phyloP scores from a whole-genome alignment of 2,329 filamentous ascomycete genomes.

The Colletotrichum cereale region DNA sequence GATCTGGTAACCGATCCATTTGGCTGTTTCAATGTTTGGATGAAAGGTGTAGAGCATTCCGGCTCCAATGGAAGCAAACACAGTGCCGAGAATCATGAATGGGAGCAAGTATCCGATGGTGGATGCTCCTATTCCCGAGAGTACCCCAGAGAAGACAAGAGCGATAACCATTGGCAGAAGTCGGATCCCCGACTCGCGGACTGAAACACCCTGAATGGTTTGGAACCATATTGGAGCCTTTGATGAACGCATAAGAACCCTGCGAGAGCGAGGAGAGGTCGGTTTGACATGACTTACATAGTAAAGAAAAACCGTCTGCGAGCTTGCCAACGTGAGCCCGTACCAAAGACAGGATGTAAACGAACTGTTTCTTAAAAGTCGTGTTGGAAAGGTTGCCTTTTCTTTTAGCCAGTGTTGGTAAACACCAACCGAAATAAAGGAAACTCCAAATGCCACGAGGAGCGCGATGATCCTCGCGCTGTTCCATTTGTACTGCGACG shows the following conservation, averaged over 20 bases:
- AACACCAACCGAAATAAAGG: conserved; percentile 1
- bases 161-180: conserved; percentile 55
- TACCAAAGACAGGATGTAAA: conserved; percentile 21
- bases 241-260: background rate
- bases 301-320: conserved; percentile 25
- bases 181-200: conserved; percentile 55
- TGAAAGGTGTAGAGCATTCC: no score
- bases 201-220: conserved; percentile 55
- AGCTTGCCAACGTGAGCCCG: conserved; percentile 5
- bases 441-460: background rate
- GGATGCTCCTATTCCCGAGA: no score
- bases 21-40: no score
- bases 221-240: conserved; percentile 61
- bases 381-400: conserved; percentile 15
- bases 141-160: background rate
- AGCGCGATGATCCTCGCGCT: no score
- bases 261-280: background rate
- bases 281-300: conserved; percentile 14
- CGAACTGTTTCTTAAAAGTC: conserved; percentile 7
- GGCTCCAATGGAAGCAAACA: no score
- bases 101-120: no score
- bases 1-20: no score
- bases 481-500: no score
- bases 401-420: conserved; percentile 21
- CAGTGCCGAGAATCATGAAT: no score